Base-by-base conservation (phyloP, 2,329 filamentous ascomycete genomes). In the Colletotrichum viniferum region DNA sequence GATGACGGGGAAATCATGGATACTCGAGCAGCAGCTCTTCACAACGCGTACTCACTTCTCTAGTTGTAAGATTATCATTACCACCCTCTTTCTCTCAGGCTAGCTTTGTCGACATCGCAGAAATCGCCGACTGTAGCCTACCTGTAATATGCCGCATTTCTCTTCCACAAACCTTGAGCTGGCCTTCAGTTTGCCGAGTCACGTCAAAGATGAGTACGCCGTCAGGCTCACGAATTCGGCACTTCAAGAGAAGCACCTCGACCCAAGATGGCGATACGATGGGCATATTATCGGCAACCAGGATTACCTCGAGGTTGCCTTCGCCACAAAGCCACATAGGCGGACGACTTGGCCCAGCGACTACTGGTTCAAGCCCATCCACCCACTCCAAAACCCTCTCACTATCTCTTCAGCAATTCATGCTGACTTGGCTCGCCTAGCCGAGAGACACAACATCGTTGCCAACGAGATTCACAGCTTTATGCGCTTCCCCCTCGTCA, bases 381-480 rank as follows among this genome's bases (percentile, higher is more conserved):
- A 52, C 7, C 12, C 43, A 7, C 24, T 14, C 18, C 4, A 34
- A 10, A 4, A 43, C 12, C 30, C 62, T 36, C 13, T 7, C 32
- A 30, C 14, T 9, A 24, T 30, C 14, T 16, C 18, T 16, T 18
- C 58, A 5, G 43, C 52, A 12, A 63, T 77, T 8, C 69, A 76
- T n/a, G 55, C 67, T 58, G 68, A 76, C 28, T 16, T 77, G 52
- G 43, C 30, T 58, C 34, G 13, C 28, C 48, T 76, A 30, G 72
- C 68, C 10, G 21, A 28, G 48, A 52, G 16, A 60, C 55, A 16
- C 16, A 55, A 36, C 43, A 52, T 71, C 26, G 18, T 8, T 34
- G 52, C 76, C 21, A 76, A 77, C 21, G 36, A 60, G 6, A 36
- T 77, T 5, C 73, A 77, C 30, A 72, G 48, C 18, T 76, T 76